These are phyloP conservation scores for Chrysoporthe puriensis DNA, from an alignment of 2,329 filamentous ascomycete species.

Conservation along the genomic window DNA sequence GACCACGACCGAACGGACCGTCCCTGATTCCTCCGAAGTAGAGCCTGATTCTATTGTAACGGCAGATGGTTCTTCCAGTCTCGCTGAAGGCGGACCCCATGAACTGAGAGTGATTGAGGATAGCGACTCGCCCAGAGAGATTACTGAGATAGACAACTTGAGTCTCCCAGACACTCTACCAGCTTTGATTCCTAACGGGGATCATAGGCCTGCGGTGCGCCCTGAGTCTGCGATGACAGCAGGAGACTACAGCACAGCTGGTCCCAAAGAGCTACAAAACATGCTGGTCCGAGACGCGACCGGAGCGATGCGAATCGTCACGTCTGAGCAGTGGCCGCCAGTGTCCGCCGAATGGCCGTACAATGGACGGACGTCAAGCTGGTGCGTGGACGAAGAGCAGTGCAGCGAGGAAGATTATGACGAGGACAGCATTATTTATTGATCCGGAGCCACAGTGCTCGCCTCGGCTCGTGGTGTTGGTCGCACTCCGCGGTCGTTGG, in stretches of 20 bases:
- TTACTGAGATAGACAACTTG: neutral
- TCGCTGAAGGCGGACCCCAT: neutral
- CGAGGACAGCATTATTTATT: constrained; percentile 2
- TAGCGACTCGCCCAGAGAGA: neutral
- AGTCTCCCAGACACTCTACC: neutral
- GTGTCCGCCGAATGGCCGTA: neutral
- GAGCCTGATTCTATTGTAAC: neutral
- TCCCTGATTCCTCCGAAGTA: neutral
- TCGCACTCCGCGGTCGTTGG: neutral
- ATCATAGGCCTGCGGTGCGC: neutral
- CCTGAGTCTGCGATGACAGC: neutral
- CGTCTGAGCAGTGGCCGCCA: neutral
- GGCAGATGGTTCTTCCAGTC: neutral
- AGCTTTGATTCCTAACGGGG: neutral
- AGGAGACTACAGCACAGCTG: neutral
- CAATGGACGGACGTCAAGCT: neutral
- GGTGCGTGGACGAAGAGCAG: neutral
- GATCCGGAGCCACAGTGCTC: neutral
- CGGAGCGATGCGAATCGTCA: neutral
- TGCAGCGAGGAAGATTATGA: constrained; percentile 11
- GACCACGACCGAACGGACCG: neutral
- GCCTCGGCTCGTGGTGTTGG: neutral
- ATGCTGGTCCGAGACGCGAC: neutral
- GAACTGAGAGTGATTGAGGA: neutral
- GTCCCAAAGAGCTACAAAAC: neutral